Base-by-base conservation (phyloP, 2,329 filamentous ascomycete species). In the Passalora sequoiae region DNA sequence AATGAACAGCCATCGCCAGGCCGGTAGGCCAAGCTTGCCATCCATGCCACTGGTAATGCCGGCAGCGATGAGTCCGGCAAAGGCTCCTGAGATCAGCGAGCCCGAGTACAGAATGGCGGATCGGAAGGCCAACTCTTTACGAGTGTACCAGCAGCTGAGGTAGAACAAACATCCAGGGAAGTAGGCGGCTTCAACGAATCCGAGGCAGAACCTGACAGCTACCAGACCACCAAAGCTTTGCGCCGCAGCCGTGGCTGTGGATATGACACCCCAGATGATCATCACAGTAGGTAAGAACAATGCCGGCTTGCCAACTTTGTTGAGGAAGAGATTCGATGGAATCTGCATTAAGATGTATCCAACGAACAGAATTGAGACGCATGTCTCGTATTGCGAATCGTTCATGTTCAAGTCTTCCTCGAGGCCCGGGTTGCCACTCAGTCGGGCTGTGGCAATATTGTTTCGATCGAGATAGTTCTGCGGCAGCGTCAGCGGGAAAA, bases 51-150 rank as follows among this genome's bases (percentile, higher is more conserved):
- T 54, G 4, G 72, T 61, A 21, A 76, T 74, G 3, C 71, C 73
- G 3, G 74, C 74, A 6, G 71, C 74, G 38, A 78, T 74, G 19
- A 77, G 63, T 15, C 70, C 73, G n/a, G 72, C 72, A 51, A 77
- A 77, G 2, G 74, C 73, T 33, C 62, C 70, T 39, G 68, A 69
- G 21, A 77, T 65, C 15, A 75, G 59, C 2, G 67, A 70, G 3
- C 72, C 74, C 3, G 71, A 70, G 56, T 75, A 77, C 42, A 77
- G 69, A 31, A 76, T 68, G n/a, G 69, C 69, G 51, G 70, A 74
- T 4, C 75, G 67, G 30, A 73, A 64, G 3, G 69, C 69, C 12
- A 77, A 57, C 47, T 77, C 74, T 21, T 70, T 66, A 38, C 71
- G 71, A 1, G 72, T 77, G 50, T 77, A 77, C 72, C 73, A 76